phyloP scores from a whole-genome alignment of 2,329 filamentous ascomycete species.

The Parascedosporium putredinis region DNA sequence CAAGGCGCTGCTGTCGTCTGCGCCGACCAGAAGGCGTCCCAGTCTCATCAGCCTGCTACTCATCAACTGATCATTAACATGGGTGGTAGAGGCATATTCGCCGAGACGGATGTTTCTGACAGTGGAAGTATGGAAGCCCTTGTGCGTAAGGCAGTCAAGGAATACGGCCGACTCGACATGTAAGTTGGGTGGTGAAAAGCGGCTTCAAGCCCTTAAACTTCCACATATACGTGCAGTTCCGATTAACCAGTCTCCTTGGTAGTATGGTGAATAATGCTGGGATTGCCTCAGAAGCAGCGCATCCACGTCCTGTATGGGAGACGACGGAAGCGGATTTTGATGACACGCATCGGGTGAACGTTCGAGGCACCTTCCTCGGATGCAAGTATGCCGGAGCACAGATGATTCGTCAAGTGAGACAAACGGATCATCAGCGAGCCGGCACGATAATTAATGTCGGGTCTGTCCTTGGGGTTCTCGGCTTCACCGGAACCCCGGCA shows the following conservation, averaged over 20 bases:
- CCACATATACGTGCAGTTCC: conserved; percentile 19
- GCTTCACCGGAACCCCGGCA: not conserved
- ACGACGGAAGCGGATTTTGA: conserved; percentile 33
- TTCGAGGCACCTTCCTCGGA: conserved; percentile 26
- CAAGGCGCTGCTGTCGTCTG: conserved; percentile 32
- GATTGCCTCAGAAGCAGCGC: not conserved
- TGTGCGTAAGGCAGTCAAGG: conserved; percentile 22
- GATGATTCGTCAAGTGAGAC: conserved; percentile 36
- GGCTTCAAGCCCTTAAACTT: conserved; percentile 33
- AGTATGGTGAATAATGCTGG: not conserved
- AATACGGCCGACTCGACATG: conserved; percentile 32
- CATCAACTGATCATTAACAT: conserved; percentile 28
- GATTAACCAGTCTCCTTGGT: not conserved
- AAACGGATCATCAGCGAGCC: conserved; percentile 23
- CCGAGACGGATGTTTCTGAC: not conserved
- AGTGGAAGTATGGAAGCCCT: conserved; percentile 17
- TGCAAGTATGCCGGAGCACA: conserved; percentile 35
- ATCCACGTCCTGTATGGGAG: not conserved
- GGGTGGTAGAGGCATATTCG: conserved; percentile 13
- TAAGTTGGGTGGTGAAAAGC: conserved; percentile 34
- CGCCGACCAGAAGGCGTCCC: conserved; percentile 22
- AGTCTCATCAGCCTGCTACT: too few species aligned
- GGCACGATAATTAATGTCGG: not conserved
- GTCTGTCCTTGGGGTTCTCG: not conserved
- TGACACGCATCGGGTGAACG: conserved; percentile 25